phyloP scores from a whole-genome alignment of 495 filamentous ascomycete species.

The Neurospora sp. region DNA sequence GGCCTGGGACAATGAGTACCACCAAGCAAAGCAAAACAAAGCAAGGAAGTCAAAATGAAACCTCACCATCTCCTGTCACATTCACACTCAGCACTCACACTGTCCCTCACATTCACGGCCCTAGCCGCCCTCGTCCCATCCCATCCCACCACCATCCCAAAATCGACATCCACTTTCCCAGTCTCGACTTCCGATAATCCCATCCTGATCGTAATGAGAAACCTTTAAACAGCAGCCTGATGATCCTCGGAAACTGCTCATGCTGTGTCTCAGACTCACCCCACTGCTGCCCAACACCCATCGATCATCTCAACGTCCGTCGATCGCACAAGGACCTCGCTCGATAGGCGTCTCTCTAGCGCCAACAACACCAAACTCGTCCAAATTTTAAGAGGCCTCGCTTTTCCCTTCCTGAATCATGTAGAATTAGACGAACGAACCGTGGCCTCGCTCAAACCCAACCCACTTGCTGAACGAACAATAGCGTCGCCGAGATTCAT shows the following conservation, averaged over 20 bases:
- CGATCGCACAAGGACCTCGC: not conserved
- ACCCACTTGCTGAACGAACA: not conserved
- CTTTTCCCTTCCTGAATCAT: not conserved
- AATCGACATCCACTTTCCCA: not conserved
- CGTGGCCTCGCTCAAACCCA: not conserved
- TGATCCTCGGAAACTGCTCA: not conserved
- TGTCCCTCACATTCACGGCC: not conserved
- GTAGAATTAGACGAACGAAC: not conserved
- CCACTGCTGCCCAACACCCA: not conserved
- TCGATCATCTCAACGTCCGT: not conserved
- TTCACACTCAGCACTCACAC: not conserved
- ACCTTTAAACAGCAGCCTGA: not conserved
- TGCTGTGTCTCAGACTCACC: not conserved
- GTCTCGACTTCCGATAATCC: not conserved
- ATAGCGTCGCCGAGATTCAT: not conserved
- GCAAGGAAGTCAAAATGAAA: not conserved
- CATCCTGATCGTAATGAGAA: not conserved
- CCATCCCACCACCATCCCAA: not conserved
- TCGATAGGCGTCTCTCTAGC: not conserved
- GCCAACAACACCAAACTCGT: not conserved
- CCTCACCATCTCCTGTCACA: not conserved
- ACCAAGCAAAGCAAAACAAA: not conserved
- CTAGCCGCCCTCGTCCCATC: not conserved
- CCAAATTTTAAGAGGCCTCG: not conserved
- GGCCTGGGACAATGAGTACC: not conserved